Evolutionary conservation across 768 basidiomycete genomes (phyloP).

Genomic region (Trichaptum fuscoviolaceum): DNA sequence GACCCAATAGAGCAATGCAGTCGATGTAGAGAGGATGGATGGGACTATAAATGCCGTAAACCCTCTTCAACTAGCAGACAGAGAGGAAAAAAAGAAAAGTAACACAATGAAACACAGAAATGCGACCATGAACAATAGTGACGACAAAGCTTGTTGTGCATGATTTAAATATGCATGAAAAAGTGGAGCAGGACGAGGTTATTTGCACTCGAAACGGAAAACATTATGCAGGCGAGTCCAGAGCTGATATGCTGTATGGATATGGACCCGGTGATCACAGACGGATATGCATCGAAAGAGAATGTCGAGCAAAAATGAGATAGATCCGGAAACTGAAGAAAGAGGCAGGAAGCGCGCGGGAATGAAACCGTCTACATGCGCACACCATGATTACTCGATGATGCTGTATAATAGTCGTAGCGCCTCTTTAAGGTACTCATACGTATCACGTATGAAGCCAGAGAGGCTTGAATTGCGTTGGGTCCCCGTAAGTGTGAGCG

Average conservation of each 20-base stretch:
- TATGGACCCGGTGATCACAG: not conserved
- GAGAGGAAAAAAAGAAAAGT: not conserved
- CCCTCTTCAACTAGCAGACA: not conserved
- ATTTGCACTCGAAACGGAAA: not conserved
- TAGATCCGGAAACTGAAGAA: not conserved
- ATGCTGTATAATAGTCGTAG: not conserved
- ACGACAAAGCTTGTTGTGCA: slow-evolving; percentile 1
- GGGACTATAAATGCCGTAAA: not conserved
- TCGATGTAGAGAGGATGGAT: not conserved
- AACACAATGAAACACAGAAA: not conserved
- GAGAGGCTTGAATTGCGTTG: not conserved
- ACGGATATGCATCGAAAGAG: not conserved
- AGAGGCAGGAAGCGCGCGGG: not conserved
- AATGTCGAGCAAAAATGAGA: not conserved
- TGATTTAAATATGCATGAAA: slow-evolving; percentile 5
- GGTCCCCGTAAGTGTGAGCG: not conserved
- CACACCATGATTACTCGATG: not conserved
- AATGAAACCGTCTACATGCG: slow-evolving; percentile 1
- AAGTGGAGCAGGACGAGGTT: not conserved
- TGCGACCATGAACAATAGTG: slow-evolving; percentile 1
- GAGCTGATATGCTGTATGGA: not conserved
- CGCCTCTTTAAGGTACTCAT: not conserved
- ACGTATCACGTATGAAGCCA: not conserved
- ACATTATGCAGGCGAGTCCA: slow-evolving; percentile 3
- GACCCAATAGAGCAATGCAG: not conserved